Base-by-base conservation (phyloP, 78 protist species). In the Neovahlkampfia damariscottae region DNA sequence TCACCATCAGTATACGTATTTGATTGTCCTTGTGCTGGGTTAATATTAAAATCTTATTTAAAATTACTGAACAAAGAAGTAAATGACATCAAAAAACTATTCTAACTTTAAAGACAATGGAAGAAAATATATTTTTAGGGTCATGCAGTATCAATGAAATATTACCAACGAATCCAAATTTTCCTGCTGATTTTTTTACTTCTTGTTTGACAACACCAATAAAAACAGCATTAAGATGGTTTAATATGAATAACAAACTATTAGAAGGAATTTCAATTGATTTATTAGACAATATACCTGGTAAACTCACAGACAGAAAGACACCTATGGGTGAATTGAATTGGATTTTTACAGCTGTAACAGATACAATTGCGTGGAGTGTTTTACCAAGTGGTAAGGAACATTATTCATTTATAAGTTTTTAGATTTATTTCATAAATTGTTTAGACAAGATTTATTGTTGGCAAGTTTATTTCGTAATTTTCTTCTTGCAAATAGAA, bases 301-400 rank as follows among this genome's bases (percentile, higher is more conserved):
- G 97, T 19, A 30, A 30, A 38, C 84, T 84, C 0, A 40, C 38
- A n/a, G 87, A 92, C n/a, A 86, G 96, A 9, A 66, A 88, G n/a
- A 81, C 96, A 9, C 91, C 93, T 1, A 74, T 89, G 6, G 99
- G 98, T 2, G 98, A 96, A 40, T 80, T 98, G 30, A 83, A 87
- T 69, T 95, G 98, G 98, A 95, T 98, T 31, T 95, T 98, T 77
- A 95, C 98, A 0, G 96, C 99, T 2, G 77, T 98, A 73, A 98
- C 99, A 30, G 99, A 98, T 83, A 89, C 99, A 2, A 98, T 98
- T 58, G 99, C 99, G 0, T 98, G 99, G 99, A 87, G 87, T 38
- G 82, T 89, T 0, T 62, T 88, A 5, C 94, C 95, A 9, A 50
- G 84, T 31, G n/a, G n/a, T n/a, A n/a, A n/a, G n/a, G n/a, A n/a